These are phyloP conservation scores for Eleusine coracana DNA, from an alignment of 176 grass and related monocot species.

Conservation along the genomic window DNA sequence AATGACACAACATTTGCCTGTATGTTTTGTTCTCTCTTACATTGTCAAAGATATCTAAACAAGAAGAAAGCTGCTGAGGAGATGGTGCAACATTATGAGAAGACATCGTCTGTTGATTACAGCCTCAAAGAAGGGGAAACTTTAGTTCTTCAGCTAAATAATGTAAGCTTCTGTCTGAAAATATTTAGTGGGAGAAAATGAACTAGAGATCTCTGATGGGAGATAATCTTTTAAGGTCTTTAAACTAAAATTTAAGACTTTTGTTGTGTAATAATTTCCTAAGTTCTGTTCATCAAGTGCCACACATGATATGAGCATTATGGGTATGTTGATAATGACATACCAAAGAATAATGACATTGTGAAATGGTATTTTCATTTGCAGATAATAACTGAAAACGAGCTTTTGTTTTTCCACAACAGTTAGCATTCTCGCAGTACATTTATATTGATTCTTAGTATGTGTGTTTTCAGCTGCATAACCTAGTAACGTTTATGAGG, in stretches of 20 bases:
- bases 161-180: slow-evolving; percentile 55
- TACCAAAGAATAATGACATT: no score
- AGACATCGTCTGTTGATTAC: slow-evolving; percentile 84
- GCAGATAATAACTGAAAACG: not conserved
- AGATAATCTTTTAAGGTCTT: not conserved
- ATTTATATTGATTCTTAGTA: not conserved
- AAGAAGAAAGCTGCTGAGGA: slow-evolving; percentile 99
- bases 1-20: not conserved
- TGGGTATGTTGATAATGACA: no score
- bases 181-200: slow-evolving; percentile 15
- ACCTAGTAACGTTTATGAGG: not conserved
- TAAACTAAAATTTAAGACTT: not conserved
- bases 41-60: slow-evolving; percentile 81
- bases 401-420: not conserved
- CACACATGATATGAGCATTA: not conserved
- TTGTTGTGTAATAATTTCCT: not conserved
- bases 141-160: slow-evolving; percentile 94
- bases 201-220: slow-evolving; percentile 3
- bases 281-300: not conserved
- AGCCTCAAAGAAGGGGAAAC: slow-evolving; percentile 99
- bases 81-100: slow-evolving; percentile 98
- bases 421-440: not conserved
- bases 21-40: slow-evolving; percentile 53
- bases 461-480: not conserved
- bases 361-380: not conserved